phyloP scores from a whole-genome alignment of 1,284 basidiomycete genomes.

The Mrakiaceae sp. region DNA sequence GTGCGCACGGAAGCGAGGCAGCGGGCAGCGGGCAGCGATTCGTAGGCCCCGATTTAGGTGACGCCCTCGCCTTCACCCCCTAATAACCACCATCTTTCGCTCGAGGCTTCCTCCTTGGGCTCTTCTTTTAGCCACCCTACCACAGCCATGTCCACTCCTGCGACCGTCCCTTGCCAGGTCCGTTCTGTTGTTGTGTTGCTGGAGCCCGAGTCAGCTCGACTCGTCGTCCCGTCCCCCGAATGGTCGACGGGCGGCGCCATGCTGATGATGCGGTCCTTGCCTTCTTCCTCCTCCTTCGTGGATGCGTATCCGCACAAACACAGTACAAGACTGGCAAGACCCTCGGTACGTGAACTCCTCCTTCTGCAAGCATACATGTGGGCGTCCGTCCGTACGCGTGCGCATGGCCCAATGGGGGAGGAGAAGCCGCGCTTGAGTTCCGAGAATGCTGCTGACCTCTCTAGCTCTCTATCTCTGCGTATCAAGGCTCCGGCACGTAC shows the following conservation, averaged over 20 bases:
- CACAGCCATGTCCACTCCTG: constrained; percentile 2
- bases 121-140: not conserved
- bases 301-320: constrained; percentile 8
- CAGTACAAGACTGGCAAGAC: constrained; percentile 90
- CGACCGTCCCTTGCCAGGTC: constrained; percentile 54
- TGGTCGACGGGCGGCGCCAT: not conserved
- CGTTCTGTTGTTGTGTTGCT: constrained; percentile 15
- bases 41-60: too few species aligned
- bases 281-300: not conserved
- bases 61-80: too few species aligned
- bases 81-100: too few species aligned
- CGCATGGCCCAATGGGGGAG: not conserved
- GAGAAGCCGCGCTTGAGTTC: not conserved
- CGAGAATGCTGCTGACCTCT: constrained; percentile 7
- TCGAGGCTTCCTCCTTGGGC: too few species aligned
- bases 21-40: too few species aligned
- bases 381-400: constrained; percentile 53
- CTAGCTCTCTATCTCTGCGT: constrained; percentile 1
- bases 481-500: constrained; percentile 27
- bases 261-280: not conserved
- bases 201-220: not conserved
- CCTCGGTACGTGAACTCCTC: constrained; percentile 45
- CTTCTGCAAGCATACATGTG: constrained; percentile 63
- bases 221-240: not conserved
- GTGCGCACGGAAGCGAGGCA: too few species aligned